A percentile compares a stretch with the other conserved stretches of the same genome.
Conservation (phyloP, 352 stramenopile genomes). For the Globisporangium orthogonon region DNA sequence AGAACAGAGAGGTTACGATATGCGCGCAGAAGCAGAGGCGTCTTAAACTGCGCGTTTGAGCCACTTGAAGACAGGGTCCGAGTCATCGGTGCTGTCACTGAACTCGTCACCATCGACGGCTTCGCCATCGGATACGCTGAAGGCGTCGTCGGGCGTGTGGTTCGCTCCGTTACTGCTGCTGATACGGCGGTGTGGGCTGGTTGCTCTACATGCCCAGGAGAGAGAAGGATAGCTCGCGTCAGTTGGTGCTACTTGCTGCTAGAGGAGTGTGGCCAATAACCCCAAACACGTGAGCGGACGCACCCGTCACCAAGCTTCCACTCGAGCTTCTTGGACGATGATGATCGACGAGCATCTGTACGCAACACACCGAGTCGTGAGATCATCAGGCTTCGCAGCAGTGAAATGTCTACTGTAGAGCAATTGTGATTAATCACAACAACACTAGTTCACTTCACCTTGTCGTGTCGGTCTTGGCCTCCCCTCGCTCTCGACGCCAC, state of each 20-base stretch:
- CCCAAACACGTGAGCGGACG: conserved; percentile 4
- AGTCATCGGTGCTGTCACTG: conserved; percentile 34
- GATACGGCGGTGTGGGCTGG: background rate
- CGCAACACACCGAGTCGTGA: background rate
- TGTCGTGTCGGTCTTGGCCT: background rate
- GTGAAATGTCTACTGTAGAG: too few species aligned
- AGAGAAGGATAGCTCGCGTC: background rate
- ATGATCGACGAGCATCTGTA: background rate
- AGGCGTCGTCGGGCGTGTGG: background rate
- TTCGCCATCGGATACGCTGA: background rate
- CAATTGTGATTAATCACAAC: too few species aligned
- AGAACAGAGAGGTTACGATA: background rate
- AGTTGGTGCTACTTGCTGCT: too few species aligned
- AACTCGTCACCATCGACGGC: conserved; percentile 12
- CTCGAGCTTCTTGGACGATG: conserved; percentile 24
- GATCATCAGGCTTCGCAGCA: background rate
- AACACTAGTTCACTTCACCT: background rate
- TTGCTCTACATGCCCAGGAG: background rate
- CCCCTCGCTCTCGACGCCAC: background rate
- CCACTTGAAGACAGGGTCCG: conserved; percentile 54
- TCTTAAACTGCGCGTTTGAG: conserved; percentile 36
- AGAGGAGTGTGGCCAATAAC: background rate
- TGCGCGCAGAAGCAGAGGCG: background rate
- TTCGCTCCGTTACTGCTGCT: background rate
- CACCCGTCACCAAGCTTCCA: conserved; percentile 64